Conservation (phyloP, 208 protist species). For the Crithidia acanthocephali region DNA sequence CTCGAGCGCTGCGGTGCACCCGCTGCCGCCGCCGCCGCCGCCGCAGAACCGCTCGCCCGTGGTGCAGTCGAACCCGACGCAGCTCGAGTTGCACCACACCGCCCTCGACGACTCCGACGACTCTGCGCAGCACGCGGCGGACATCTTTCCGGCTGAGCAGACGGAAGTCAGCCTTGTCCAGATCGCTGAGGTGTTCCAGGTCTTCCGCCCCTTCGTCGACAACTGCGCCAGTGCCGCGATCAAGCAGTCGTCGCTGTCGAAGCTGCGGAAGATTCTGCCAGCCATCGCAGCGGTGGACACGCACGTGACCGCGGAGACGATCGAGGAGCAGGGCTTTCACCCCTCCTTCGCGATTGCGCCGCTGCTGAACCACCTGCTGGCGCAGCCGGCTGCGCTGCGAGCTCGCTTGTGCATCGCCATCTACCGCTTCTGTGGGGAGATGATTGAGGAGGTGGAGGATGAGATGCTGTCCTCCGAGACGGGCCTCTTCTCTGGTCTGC, state of each 20-base stretch:
- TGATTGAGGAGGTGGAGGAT: constrained; percentile 80
- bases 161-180: constrained; percentile 44
- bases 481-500: constrained; percentile 50
- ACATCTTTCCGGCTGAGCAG: constrained; percentile 38
- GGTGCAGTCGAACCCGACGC: constrained; percentile 1
- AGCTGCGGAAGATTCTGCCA: constrained; percentile 35
- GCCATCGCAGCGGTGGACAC: constrained; percentile 41
- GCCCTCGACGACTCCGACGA: constrained; percentile 12
- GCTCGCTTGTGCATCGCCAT: constrained; percentile 73
- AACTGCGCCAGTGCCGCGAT: constrained; percentile 30
- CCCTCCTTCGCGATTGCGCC: constrained; percentile 39
- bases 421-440: constrained; percentile 66
- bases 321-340: constrained; percentile 37
- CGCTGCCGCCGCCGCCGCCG: constrained; percentile 17
- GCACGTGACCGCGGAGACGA: constrained; percentile 17
- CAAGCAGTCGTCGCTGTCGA: constrained; percentile 34
- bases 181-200: constrained; percentile 47
- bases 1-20: not conserved
- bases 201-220: constrained; percentile 40
- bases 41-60: constrained; percentile 3
- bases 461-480: constrained; percentile 55
- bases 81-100: constrained; percentile 18
- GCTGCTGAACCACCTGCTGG: constrained; percentile 58
- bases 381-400: constrained; percentile 54
- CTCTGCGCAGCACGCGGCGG: constrained; percentile 12